Evolutionary conservation across 208 protist genomes (phyloP).

Genomic region (Trypanosoma melophagium): DNA sequence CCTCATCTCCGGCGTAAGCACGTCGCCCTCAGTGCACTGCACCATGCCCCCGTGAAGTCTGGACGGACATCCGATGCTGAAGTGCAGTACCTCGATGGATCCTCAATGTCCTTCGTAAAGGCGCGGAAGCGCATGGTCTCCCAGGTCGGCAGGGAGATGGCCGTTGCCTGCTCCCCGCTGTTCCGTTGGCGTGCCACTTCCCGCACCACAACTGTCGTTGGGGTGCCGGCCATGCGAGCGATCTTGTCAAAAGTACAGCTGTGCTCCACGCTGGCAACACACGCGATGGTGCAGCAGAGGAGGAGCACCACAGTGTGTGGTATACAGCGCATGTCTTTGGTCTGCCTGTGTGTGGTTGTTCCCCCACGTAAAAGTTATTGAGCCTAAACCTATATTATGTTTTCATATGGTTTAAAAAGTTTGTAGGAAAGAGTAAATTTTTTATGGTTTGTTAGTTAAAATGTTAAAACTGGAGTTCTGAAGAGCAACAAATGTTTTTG

Average conservation of each 20-base stretch:
- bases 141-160: slow-evolving; percentile 14
- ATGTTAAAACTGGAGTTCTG: no score
- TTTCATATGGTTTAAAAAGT: no score
- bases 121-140: slow-evolving; percentile 40
- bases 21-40: slow-evolving; percentile 28
- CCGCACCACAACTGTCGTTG: background rate
- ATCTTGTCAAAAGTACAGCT: background rate
- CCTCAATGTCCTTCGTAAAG: slow-evolving; percentile 37
- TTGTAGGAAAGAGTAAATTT: no score
- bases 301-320: background rate
- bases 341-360: background rate
- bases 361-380: no score
- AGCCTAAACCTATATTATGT: no score
- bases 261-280: background rate
- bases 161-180: background rate
- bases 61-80: slow-evolving; percentile 19
- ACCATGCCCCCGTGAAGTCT: slow-evolving; percentile 26
- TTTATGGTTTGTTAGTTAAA: no score
- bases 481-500: no score
- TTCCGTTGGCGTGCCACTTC: background rate
- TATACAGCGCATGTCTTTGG: background rate
- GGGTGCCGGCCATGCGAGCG: background rate
- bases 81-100: slow-evolving; percentile 40
- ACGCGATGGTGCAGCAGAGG: background rate
- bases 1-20: slow-evolving; percentile 43